These are phyloP conservation scores for Hemileccinum impolitum DNA, from an alignment of 768 basidiomycete genomes.

Conservation along the genomic window DNA sequence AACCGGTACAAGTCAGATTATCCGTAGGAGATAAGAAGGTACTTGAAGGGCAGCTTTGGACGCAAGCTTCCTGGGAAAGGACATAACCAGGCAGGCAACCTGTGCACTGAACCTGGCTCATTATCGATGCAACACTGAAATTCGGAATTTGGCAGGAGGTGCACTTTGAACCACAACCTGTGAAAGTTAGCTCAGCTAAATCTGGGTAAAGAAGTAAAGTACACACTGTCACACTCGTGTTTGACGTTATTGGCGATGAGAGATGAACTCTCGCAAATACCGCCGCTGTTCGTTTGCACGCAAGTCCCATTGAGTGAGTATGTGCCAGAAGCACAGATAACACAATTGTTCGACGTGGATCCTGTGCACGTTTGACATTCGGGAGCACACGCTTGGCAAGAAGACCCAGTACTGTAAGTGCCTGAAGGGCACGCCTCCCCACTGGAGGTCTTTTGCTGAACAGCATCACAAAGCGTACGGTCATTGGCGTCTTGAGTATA, in stretches of 20 bases:
- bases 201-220: neutral
- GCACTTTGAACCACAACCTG: conserved; percentile 83
- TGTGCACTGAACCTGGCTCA: conserved; percentile 67
- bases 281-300: conserved; percentile 59
- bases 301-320: conserved; percentile 69
- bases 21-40: conserved; percentile 70
- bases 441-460: conserved; percentile 45
- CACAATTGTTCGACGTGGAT: conserved; percentile 64
- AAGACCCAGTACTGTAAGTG: conserved; percentile 55
- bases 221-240: conserved; percentile 73
- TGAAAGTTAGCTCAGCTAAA: neutral
- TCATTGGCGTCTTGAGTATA: conserved; percentile 68
- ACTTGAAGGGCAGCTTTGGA: conserved; percentile 67
- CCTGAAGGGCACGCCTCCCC: conserved; percentile 62
- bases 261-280: conserved; percentile 69
- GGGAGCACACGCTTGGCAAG: conserved; percentile 59
- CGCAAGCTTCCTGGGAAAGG: conserved; percentile 66
- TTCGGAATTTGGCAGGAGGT: conserved; percentile 71
- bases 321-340: conserved; percentile 59
- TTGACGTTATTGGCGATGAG: conserved; percentile 81
- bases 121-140: conserved; percentile 66
- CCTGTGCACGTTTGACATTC: conserved; percentile 72
- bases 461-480: conserved; percentile 59
- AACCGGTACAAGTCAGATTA: conserved; percentile 72
- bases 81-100: conserved; percentile 76